A percentile compares a stretch with the other conserved stretches of the same genome.
Evolutionary conservation across 495 filamentous ascomycete species (phyloP).

Genomic region (Trichoderma orchidacearum): DNA sequence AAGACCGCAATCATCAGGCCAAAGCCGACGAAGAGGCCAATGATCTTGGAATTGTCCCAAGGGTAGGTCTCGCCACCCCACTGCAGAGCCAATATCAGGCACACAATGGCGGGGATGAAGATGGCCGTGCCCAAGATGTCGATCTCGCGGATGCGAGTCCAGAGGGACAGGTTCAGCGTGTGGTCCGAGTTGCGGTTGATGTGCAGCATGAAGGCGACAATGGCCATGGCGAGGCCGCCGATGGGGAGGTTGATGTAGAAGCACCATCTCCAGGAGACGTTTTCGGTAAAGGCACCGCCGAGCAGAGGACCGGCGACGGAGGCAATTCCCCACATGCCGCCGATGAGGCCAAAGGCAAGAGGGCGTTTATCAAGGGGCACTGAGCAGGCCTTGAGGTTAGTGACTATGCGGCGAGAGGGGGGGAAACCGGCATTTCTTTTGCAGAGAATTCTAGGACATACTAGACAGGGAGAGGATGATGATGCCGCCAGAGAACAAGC

Average conservation of each 20-base stretch:
- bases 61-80: slow-evolving; percentile 43
- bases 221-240: slow-evolving; percentile 40
- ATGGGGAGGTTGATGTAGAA: slow-evolving; percentile 51
- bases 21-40: slow-evolving; percentile 33
- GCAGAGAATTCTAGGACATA: neutral
- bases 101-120: slow-evolving; percentile 39
- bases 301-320: slow-evolving; percentile 26
- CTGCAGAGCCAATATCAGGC: slow-evolving; percentile 48
- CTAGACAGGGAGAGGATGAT: slow-evolving; percentile 49
- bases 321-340: slow-evolving; percentile 74
- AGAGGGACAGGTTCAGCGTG: slow-evolving; percentile 15
- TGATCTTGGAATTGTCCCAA: slow-evolving; percentile 32
- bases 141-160: slow-evolving; percentile 28
- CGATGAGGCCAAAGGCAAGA: slow-evolving; percentile 62
- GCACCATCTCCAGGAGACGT: slow-evolving; percentile 40
- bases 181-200: slow-evolving; percentile 17
- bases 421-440: neutral
- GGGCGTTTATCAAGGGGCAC: slow-evolving; percentile 60
- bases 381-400: neutral
- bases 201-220: slow-evolving; percentile 39
- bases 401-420: neutral
- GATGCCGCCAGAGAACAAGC: slow-evolving; percentile 38
- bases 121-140: slow-evolving; percentile 37
- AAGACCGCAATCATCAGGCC: slow-evolving; percentile 34
- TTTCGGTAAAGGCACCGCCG: slow-evolving; percentile 34